These are phyloP conservation scores for Galerina sulciceps DNA, from an alignment of 768 basidiomycete species.

Conservation along the genomic window DNA sequence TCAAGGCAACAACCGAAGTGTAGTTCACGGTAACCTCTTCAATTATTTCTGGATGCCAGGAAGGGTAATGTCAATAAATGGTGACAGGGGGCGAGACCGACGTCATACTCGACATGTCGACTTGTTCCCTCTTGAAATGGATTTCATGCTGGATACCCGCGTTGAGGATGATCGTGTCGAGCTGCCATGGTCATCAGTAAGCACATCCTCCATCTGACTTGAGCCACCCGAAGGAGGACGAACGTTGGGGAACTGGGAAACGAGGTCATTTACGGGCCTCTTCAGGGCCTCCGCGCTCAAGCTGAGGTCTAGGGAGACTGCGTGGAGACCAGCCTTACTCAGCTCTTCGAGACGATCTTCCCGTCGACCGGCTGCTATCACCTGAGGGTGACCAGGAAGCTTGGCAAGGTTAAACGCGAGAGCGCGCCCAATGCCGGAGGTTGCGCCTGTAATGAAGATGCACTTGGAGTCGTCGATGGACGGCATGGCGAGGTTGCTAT, in stretches of 20 bases:
- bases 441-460: constrained; percentile 59
- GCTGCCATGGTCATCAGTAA: constrained; percentile 30
- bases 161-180: constrained; percentile 58
- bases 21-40: constrained; percentile 62
- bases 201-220: neutral
- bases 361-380: constrained; percentile 56
- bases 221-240: constrained; percentile 12
- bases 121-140: constrained; percentile 45
- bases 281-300: constrained; percentile 41
- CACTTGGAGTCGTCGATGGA: constrained; percentile 52
- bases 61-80: neutral
- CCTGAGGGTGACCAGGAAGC: constrained; percentile 50
- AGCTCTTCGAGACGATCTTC: constrained; percentile 58
- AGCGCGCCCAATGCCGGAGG: constrained; percentile 60
- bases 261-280: constrained; percentile 40
- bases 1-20: constrained; percentile 49
- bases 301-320: constrained; percentile 48
- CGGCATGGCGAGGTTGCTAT: constrained; percentile 26
- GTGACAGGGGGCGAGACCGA: neutral
- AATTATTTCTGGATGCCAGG: constrained; percentile 35
- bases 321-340: constrained; percentile 40
- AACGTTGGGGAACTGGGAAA: constrained; percentile 55
- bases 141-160: constrained; percentile 58
- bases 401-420: constrained; percentile 53
- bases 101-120: constrained; percentile 38